Conservation (phyloP, 2,329 filamentous ascomycete genomes). For the Knoxdaviesia proteae region DNA sequence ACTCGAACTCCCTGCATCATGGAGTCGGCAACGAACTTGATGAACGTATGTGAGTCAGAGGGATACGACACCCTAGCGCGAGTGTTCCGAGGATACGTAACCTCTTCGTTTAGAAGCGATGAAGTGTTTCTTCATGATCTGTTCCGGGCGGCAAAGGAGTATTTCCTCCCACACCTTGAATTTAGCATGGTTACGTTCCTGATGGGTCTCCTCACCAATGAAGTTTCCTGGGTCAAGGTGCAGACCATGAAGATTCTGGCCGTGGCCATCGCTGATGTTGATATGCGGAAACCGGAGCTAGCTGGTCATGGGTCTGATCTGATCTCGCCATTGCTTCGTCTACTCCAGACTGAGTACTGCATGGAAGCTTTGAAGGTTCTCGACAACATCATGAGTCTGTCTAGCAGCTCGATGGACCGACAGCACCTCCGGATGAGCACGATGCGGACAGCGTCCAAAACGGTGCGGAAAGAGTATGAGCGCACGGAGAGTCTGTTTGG, state of each 20-base stretch:
- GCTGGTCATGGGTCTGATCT: slow-evolving; percentile 82
- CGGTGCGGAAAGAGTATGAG: slow-evolving; percentile 84
- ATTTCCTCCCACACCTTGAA: slow-evolving; percentile 66
- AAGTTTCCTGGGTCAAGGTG: slow-evolving; percentile 70
- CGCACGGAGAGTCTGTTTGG: slow-evolving; percentile 87
- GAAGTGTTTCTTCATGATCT: slow-evolving; percentile 60
- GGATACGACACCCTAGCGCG: slow-evolving; percentile 41
- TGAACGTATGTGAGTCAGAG: slow-evolving; percentile 52
- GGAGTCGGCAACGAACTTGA: slow-evolving; percentile 47
- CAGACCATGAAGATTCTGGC: slow-evolving; percentile 84
- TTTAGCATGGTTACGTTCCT: slow-evolving; percentile 75
- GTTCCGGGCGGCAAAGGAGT: slow-evolving; percentile 50
- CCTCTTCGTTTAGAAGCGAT: slow-evolving; percentile 41
- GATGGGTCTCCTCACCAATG: slow-evolving; percentile 80
- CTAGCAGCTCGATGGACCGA: slow-evolving; percentile 76
- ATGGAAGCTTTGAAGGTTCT: slow-evolving; percentile 80
- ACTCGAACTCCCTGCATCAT: slow-evolving; percentile 15
- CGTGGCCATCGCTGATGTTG: slow-evolving; percentile 67
- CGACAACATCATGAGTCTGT: slow-evolving; percentile 89
- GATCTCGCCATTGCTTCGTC: slow-evolving; percentile 73
- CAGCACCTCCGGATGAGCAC: slow-evolving; percentile 97
- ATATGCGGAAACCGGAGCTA: slow-evolving; percentile 82
- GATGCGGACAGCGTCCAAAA: slow-evolving; percentile 69
- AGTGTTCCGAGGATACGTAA: slow-evolving; percentile 27
- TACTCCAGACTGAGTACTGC: slow-evolving; percentile 84